Evolutionary conservation across 768 basidiomycete genomes (phyloP), one percentile per base, ranked within the genome.

Genomic region (Serpula lacrymans): DNA sequence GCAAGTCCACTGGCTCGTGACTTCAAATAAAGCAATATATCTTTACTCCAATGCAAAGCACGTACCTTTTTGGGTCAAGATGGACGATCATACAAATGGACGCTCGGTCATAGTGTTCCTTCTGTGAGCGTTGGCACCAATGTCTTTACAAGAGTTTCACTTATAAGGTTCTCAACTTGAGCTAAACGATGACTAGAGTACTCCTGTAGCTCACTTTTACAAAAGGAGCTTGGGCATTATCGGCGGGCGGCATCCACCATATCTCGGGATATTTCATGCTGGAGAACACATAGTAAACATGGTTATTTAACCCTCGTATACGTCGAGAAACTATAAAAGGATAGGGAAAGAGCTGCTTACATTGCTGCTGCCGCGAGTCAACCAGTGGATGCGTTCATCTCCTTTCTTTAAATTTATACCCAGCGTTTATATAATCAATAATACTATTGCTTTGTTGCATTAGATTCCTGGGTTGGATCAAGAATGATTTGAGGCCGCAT

Each of bases 71-170:
- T 39, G 1, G 67, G 61, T 0, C 61, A 51, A 5, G 63, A 68
- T 36, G 60, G 60, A 6, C 43, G 36, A 12, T 46, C 55, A n/a
- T 69, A 67, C 21, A 54, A 57, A 13, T 69, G 66, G 67, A 49
- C 53, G 10, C 50, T 66, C 43, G 42, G 37, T 1, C 26, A 37
- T n/a, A n/a, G n/a, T n/a, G n/a, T n/a, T n/a, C n/a, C n/a, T n/a
- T n/a, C n/a, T n/a, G n/a, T n/a, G n/a, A n/a, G n/a, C 22, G 30
- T 14, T 22, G n/a, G 13, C 30, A 6, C 52, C 54, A 24, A 43
- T n/a, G 2, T 12, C 3, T 26, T 6, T 29, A n/a, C n/a, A n/a
- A n/a, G n/a, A n/a, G n/a, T 21, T 26, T 14, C 22, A n/a, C 12
- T 31, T 5, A 47, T 54, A 24, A 43, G n/a, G 2, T 45, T 18